Conservation (phyloP, 192 early-diverging fungal genomes). For the Chytriomyces sp. region DNA sequence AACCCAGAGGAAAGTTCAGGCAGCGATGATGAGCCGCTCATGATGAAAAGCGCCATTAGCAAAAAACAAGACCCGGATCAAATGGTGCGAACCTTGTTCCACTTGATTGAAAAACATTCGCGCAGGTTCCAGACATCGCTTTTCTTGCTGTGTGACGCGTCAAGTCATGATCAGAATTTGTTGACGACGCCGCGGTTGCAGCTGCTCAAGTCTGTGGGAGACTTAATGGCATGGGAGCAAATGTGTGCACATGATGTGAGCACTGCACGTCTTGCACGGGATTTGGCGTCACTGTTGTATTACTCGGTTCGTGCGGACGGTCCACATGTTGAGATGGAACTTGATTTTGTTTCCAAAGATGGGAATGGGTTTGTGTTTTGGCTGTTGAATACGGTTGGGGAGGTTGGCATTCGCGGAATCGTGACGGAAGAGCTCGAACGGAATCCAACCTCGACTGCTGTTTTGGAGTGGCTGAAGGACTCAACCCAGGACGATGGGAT, state of each 20-base stretch:
- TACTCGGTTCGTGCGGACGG: neutral
- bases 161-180: constrained; percentile 43
- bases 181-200: constrained; percentile 29
- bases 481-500: neutral
- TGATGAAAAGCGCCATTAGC: neutral
- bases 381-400: constrained; percentile 17
- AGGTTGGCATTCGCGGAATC: neutral
- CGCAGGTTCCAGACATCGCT: constrained; percentile 52
- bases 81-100: neutral
- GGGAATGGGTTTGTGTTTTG: constrained; percentile 40
- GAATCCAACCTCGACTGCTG: neutral
- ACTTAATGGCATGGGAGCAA: constrained; percentile 51
- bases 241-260: constrained; percentile 52
- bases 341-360: constrained; percentile 24
- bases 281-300: constrained; percentile 31
- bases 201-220: constrained; percentile 37
- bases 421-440: neutral
- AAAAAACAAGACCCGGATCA: constrained; percentile 2
- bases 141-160: constrained; percentile 58
- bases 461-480: constrained; percentile 21
- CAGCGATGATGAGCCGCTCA: constrained; percentile 29
- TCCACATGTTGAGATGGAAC: neutral
- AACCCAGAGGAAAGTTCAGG: constrained; percentile 12
- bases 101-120: constrained; percentile 35
- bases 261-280: constrained; percentile 37